Base-by-base conservation (phyloP, 768 basidiomycete species). In the Phlegmacium glaucopus region DNA sequence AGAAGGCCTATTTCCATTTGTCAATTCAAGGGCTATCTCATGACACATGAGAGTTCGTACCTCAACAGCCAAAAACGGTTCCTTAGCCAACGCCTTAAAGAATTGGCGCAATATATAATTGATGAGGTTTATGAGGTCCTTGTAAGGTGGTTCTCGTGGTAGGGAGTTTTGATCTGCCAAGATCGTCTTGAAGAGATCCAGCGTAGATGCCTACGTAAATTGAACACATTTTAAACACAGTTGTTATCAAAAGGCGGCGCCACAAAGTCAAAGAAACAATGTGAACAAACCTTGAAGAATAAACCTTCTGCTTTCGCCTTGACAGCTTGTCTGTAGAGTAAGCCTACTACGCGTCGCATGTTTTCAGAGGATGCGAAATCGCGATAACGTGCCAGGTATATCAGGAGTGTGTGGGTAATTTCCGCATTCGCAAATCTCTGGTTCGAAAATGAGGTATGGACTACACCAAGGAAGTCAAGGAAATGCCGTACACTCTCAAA, bases 401-500 rank as follows among this genome's bases (percentile, higher is more conserved):
- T 71, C 52, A 98, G 66, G 39, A 94, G 79, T 11, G 95, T 94
- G 50, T 85, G 78, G 5, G 89, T 85, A 44, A 97, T 84, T 42
- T 92, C 86, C 42, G 91, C 75, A 58, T 88, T 78, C 1, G 92
- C 94, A 59, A 97, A 95, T 80, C 85, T 86, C 96, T 98, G 60
- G 18, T 26, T 22, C 22, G 43, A 45, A 39, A 41, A 53, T 55
- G 29, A 44, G 42, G 18, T n/a, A 43, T 32, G 35, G 22, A 37
- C 16, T 50, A 22, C 27, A 47, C n/a, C 42, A 17, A 26, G 44
- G 25, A 28, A 39, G n/a, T n/a, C n/a, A n/a, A 52, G 13, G 28
- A 42, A 28, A 57, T 56, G 34, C 36, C 73, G 74, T 55, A 94
- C 96, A 75, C 79, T 76, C 69, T 98, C 91, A 56, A 94, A 96